Conservation (phyloP, 352 stramenopile genomes). For the Pythium coloratum region DNA sequence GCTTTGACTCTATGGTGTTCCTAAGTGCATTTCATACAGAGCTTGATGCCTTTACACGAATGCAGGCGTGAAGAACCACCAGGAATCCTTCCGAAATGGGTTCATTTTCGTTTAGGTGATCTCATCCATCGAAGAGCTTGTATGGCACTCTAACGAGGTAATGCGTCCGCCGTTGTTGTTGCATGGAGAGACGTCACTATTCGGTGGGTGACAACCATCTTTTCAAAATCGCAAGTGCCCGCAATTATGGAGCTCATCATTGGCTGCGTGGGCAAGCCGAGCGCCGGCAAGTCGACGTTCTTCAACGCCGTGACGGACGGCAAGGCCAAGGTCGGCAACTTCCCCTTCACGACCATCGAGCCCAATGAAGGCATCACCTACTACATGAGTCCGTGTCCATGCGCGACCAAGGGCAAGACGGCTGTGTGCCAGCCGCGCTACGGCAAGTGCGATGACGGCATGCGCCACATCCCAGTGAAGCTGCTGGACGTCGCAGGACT, state of each 20-base stretch:
- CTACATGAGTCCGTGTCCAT: conserved; percentile 86
- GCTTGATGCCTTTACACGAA: too few species aligned
- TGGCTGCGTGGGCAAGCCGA: conserved; percentile 88
- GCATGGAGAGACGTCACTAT: background rate
- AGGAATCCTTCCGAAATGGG: too few species aligned
- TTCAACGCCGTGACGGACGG: conserved; percentile 90
- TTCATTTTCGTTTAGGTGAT: too few species aligned
- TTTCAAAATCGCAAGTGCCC: background rate
- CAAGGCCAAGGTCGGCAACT: conserved; percentile 87
- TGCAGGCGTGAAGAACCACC: too few species aligned
- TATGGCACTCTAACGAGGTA: background rate
- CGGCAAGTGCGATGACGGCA: conserved; percentile 73
- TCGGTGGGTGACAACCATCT: background rate
- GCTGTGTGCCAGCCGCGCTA: conserved; percentile 70
- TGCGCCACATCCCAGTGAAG: conserved; percentile 82
- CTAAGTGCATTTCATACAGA: too few species aligned
- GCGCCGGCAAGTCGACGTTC: conserved; percentile 88
- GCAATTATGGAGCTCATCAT: conserved; percentile 80
- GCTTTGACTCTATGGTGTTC: background rate
- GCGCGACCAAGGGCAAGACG: conserved; percentile 58
- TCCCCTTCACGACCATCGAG: conserved; percentile 90
- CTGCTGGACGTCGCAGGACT: conserved; percentile 81
- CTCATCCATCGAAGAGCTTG: background rate
- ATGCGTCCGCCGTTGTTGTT: background rate
- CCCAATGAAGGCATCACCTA: conserved; percentile 90